Evolutionary conservation across 257 asterid species (phyloP).

Genomic region (Solanum peruvianum): DNA sequence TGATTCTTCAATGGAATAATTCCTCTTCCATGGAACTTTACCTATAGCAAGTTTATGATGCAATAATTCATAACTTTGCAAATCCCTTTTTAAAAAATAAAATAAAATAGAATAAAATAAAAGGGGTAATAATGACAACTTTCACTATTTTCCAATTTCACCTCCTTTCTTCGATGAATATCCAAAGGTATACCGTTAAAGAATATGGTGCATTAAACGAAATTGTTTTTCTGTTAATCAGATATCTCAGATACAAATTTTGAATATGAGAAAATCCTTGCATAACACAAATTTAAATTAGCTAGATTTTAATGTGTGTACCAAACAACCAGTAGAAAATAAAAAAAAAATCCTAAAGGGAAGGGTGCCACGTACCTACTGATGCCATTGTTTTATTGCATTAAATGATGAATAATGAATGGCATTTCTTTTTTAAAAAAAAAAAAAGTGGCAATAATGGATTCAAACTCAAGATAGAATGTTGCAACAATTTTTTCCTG

Average conservation of each 20-base stretch:
- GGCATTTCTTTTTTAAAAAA: background rate
- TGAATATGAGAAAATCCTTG: no score
- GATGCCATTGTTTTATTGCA: background rate
- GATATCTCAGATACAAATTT: background rate
- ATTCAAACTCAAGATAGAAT: background rate
- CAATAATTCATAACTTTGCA: background rate
- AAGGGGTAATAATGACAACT: background rate
- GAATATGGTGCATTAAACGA: background rate
- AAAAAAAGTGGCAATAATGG: background rate
- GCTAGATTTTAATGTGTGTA: background rate
- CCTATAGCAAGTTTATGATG: background rate
- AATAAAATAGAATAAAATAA: background rate
- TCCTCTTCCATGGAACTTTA: background rate
- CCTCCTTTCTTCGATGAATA: background rate
- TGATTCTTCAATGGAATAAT: conserved; percentile 16
- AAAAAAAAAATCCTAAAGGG: background rate
- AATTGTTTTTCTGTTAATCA: no score
- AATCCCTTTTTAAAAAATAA: background rate
- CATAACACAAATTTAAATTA: no score
- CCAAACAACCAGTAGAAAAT: no score
- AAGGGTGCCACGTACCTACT: background rate
- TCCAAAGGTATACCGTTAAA: background rate
- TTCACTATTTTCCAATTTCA: background rate
- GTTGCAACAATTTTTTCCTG: background rate
- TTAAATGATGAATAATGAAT: background rate